Evolutionary conservation across 345 rosid species (phyloP).

Genomic region (Cardamine resedifolia): DNA sequence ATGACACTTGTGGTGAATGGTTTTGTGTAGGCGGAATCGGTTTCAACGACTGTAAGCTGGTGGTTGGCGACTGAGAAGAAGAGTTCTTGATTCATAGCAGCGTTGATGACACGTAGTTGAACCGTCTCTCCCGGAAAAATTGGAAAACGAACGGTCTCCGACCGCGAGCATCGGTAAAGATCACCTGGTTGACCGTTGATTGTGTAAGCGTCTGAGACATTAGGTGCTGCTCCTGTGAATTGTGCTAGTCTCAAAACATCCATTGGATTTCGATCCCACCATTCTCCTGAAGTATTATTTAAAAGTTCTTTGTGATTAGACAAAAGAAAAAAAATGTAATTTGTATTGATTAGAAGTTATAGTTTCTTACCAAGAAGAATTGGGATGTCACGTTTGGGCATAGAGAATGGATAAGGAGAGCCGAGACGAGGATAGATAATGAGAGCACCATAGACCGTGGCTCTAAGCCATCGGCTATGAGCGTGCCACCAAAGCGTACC

Average conservation of each 20-base stretch:
- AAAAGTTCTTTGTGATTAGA: neutral
- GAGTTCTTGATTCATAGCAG: slow-evolving; percentile 70
- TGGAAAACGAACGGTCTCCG: slow-evolving; percentile 37
- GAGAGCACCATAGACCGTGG: slow-evolving; percentile 86
- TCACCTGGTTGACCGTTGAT: slow-evolving; percentile 97
- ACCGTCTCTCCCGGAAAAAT: slow-evolving; percentile 55
- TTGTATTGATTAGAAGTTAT: neutral
- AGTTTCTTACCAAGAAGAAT: slow-evolving; percentile 54
- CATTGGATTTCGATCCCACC: slow-evolving; percentile 87
- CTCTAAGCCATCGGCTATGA: slow-evolving; percentile 78
- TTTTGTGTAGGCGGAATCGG: slow-evolving; percentile 58
- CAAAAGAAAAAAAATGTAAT: neutral
- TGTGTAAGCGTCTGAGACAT: slow-evolving; percentile 83
- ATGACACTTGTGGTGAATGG: slow-evolving; percentile 65
- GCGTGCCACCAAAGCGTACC: slow-evolving; percentile 99
- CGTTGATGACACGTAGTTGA: slow-evolving; percentile 68
- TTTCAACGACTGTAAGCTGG: slow-evolving; percentile 57
- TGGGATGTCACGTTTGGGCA: slow-evolving; percentile 66
- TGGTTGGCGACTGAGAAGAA: slow-evolving; percentile 69
- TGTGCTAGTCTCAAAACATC: slow-evolving; percentile 55
- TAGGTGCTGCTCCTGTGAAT: slow-evolving; percentile 67
- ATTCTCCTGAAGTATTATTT: slow-evolving; percentile 55
- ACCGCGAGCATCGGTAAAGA: slow-evolving; percentile 70
- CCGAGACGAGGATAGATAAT: slow-evolving; percentile 60
- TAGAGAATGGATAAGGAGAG: slow-evolving; percentile 58